A percentile compares a stretch with the other conserved stretches of the same genome.
These are phyloP conservation scores for Pseudotsuga menziesii DNA, from an alignment of 75 land plant species.

Conservation along the genomic window DNA sequence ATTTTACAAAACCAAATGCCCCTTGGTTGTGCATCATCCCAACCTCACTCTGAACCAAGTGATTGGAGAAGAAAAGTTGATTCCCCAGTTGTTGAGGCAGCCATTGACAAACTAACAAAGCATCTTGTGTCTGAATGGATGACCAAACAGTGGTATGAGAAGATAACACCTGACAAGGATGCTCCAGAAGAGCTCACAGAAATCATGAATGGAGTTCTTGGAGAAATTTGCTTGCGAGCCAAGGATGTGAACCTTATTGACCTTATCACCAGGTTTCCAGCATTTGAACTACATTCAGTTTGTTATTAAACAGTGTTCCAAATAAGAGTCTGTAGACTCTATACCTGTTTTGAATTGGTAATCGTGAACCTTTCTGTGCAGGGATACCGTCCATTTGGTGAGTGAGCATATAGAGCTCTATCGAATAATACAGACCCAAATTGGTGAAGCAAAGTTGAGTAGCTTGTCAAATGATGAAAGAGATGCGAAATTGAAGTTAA, in stretches of 20 bases:
- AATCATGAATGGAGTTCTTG: conserved; percentile 76
- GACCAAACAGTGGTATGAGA: conserved; percentile 86
- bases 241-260: conserved; percentile 91
- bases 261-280: conserved; percentile 69
- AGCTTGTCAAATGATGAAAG: conserved; percentile 49
- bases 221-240: conserved; percentile 68
- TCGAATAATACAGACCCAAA: conserved; percentile 46
- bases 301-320: neutral
- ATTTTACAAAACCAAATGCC: conserved; percentile 26
- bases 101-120: conserved; percentile 76
- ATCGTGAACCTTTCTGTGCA: conserved; percentile 18
- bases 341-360: neutral
- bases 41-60: conserved; percentile 18
- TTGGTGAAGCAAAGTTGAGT: conserved; percentile 37
- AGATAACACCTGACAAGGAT: conserved; percentile 84
- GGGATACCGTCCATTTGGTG: conserved; percentile 75
- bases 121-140: conserved; percentile 87
- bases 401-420: conserved; percentile 73
- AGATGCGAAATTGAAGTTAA: conserved; percentile 54
- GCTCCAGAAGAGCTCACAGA: conserved; percentile 81
- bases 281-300: neutral
- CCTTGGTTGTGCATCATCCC: conserved; percentile 17
- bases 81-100: conserved; percentile 86
- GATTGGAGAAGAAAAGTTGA: conserved; percentile 80
- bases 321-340: neutral